Evolutionary conservation across 305 asterid species (phyloP).

Genomic region (Solanum hybrid): DNA sequence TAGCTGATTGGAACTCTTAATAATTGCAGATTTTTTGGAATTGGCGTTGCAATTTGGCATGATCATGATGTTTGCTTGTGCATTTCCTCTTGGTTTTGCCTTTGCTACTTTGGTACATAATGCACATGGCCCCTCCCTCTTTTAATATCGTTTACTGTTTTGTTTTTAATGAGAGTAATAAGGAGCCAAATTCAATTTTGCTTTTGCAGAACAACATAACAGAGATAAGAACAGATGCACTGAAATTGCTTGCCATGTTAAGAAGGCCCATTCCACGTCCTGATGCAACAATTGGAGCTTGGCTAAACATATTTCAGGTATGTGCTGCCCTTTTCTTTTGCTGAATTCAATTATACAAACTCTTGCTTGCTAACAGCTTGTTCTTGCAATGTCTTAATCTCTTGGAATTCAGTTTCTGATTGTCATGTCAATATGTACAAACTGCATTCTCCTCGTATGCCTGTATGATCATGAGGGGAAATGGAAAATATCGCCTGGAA

Average conservation of each 20-base stretch:
- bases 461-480: constrained; percentile 70
- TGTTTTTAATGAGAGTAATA: not conserved
- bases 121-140: not conserved
- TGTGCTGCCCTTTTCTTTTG: not conserved
- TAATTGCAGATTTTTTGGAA: constrained; percentile 77
- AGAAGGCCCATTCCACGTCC: constrained; percentile 84
- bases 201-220: constrained; percentile 60
- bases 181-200: not conserved
- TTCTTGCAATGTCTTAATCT: not conserved
- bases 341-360: not conserved
- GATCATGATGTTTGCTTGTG: constrained; percentile 99
- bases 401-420: constrained; percentile 60
- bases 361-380: not conserved
- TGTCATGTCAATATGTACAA: constrained; percentile 85
- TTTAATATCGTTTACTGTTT: not conserved
- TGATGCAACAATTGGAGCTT: constrained; percentile 89
- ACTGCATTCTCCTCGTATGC: constrained; percentile 72
- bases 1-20: not conserved
- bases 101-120: constrained; percentile 70
- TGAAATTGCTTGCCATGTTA: constrained; percentile 80
- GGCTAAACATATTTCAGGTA: constrained; percentile 95
- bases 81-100: constrained; percentile 86
- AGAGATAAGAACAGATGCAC: constrained; percentile 85
- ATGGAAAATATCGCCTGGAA: constrained; percentile 85
- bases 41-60: constrained; percentile 88